Percentiles rank a stretch among this genome's conserved stretches.
Conservation (phyloP, 352 stramenopile genomes). For the Pythium brachiatum region DNA sequence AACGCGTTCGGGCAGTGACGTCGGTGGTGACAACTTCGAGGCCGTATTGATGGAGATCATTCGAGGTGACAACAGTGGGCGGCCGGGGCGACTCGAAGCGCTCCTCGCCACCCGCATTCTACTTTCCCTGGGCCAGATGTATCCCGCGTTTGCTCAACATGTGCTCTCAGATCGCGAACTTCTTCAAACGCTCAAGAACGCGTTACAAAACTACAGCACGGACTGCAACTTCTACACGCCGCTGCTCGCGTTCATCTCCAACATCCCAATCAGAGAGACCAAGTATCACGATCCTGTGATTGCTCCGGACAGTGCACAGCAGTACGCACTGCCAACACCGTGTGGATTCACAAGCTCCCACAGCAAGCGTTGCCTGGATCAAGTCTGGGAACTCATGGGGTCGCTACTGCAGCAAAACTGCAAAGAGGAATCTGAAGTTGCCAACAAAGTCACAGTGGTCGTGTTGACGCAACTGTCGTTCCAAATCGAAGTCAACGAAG, state of each 20-base stretch:
- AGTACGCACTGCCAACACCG: slow-evolving; percentile 34
- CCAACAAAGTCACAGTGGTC: slow-evolving; percentile 21
- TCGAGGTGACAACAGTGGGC: slow-evolving; percentile 27
- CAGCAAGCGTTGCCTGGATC: slow-evolving; percentile 34
- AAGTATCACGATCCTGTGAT: slow-evolving; percentile 47
- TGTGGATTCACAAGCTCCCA: slow-evolving; percentile 14
- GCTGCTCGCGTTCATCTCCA: slow-evolving; percentile 58
- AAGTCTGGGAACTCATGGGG: slow-evolving; percentile 69
- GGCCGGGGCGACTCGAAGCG: slow-evolving; percentile 37
- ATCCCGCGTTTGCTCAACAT: slow-evolving; percentile 46
- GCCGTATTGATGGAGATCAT: slow-evolving; percentile 58
- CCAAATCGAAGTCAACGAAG: slow-evolving; percentile 40
- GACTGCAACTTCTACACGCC: slow-evolving; percentile 55
- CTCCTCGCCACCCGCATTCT: slow-evolving; percentile 50
- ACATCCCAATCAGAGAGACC: slow-evolving; percentile 54
- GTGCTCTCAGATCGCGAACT: slow-evolving; percentile 34
- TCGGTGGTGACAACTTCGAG: slow-evolving; percentile 32
- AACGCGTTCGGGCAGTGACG: not conserved
- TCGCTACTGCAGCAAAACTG: slow-evolving; percentile 53
- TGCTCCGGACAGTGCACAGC: slow-evolving; percentile 16
- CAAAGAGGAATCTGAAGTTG: slow-evolving; percentile 16
- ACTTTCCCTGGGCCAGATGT: slow-evolving; percentile 53
- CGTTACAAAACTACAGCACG: slow-evolving; percentile 40
- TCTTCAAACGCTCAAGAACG: slow-evolving; percentile 41
- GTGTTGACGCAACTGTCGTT: slow-evolving; percentile 52